Base-by-base conservation (phyloP, 148 eudicot species). In the Rheum nobile region DNA sequence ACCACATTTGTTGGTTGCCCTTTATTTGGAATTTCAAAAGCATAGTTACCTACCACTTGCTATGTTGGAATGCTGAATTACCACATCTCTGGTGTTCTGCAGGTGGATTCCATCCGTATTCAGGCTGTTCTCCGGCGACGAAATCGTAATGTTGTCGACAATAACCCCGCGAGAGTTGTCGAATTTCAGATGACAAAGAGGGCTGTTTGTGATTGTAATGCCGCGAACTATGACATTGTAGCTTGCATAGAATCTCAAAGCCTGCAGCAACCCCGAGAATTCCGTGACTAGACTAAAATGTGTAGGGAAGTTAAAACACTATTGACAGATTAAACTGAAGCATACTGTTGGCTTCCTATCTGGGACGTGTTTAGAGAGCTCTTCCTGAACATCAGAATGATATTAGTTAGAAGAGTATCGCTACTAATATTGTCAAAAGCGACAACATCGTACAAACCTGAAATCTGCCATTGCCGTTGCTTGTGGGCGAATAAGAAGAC, bases 61-160 rank as follows among this genome's bases (percentile, higher is more conserved):
- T 32, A 92, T 90, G 57, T 68, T 82, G 73, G 96, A 85, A 78
- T 88, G 87, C 54, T 79, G 76, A 59, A 90, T 90, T 84, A 84
- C 86, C 0, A 92, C 96, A 72, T 92, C 89, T 75, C 80, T 82
- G 39, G 86, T 81, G 80, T 90, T 90, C 43, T 92, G 97, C 29
- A 90, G 89, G 78, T 92, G 97, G 80, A 92, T 90, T 14, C 97
- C 96, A 7, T 92, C 96, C 2, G 97, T 92, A 79, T 90, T 92
- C 24, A 89, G 91, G 77, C 97, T 92, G 72, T 31, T 82, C 81
- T 79, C 91, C 1, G 97, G 97, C 32, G 97, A 85, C 22, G 85
- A 80, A 50, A 92, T 87, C 8, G 89, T 87, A 14, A 92, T 75
- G 73, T 92, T 90, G 24, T 84, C 55, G 39, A 92, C 79, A 59